These are phyloP conservation scores for Colletotrichum sp. DNA, from an alignment of 2,329 filamentous ascomycete species.

Conservation along the genomic window DNA sequence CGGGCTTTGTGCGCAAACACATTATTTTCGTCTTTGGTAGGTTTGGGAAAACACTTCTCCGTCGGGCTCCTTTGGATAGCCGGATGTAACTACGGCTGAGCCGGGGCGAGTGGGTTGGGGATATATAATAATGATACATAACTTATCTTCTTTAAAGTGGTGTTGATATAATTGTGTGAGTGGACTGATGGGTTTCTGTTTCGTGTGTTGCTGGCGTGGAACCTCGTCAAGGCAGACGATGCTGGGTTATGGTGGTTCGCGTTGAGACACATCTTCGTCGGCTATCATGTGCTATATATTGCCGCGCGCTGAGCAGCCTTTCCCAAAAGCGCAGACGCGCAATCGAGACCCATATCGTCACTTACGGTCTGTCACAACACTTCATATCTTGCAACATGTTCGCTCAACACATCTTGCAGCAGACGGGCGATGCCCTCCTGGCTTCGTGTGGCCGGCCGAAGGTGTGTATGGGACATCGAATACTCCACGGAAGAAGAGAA, in stretches of 20 bases:
- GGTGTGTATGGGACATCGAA: not conserved
- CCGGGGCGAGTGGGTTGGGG: not conserved
- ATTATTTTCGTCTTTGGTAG: not conserved
- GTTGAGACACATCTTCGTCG: no score
- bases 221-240: accelerated
- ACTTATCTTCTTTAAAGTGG: not conserved
- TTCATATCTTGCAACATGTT: no score
- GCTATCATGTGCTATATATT: not conserved
- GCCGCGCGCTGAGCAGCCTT: no score
- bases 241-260: no score
- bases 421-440: not conserved
- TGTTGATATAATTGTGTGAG: accelerated
- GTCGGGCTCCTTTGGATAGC: not conserved
- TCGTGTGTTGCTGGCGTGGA: not conserved
- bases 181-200: accelerated
- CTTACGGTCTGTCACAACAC: no score
- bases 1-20: not conserved
- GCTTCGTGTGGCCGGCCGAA: no score
- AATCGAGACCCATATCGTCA: no score
- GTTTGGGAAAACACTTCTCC: not conserved
- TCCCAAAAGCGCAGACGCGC: no score
- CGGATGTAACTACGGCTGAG: not conserved
- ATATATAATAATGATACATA: not conserved
- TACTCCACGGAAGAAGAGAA: not conserved
- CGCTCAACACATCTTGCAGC: no score